A percentile compares a stretch with the other conserved stretches of the same genome.
Conservation (phyloP, 2,329 filamentous ascomycete genomes). For the Colletotrichum neosansevieriae region DNA sequence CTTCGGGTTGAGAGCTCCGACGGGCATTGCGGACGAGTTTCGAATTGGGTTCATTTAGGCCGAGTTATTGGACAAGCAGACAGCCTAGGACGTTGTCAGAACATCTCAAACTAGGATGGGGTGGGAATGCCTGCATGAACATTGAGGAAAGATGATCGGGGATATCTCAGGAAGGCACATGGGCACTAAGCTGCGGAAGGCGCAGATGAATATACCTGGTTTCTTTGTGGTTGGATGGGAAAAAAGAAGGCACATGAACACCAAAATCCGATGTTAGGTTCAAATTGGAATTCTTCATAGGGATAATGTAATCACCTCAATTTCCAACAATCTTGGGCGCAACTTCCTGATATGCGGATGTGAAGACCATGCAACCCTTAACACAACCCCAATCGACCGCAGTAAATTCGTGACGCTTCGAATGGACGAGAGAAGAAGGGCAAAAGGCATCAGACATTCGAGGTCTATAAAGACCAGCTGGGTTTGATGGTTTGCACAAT, state of each 20-base stretch:
- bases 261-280: constrained; percentile 10
- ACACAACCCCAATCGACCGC: too few relatives aligned
- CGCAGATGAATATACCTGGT: background rate
- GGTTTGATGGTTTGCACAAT: background rate
- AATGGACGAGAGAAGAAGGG: too few relatives aligned
- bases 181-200: constrained; percentile 6
- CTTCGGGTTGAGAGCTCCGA: constrained; percentile 39
- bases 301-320: constrained; percentile 25
- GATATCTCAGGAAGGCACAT: constrained; percentile 13
- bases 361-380: too few relatives aligned
- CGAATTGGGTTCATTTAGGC: constrained; percentile 39
- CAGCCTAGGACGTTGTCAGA: background rate
- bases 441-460: too few relatives aligned
- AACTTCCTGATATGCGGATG: background rate
- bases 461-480: background rate
- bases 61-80: background rate
- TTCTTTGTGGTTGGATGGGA: background rate
- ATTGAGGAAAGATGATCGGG: background rate
- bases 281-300: constrained; percentile 13
- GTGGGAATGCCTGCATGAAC: background rate
- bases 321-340: background rate
- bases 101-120: background rate
- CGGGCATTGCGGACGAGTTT: constrained; percentile 41
- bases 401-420: too few relatives aligned
- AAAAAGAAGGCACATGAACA: background rate